These are phyloP conservation scores for Beauveria brongniartii DNA, from an alignment of 2,329 filamentous ascomycete genomes.

Conservation along the genomic window DNA sequence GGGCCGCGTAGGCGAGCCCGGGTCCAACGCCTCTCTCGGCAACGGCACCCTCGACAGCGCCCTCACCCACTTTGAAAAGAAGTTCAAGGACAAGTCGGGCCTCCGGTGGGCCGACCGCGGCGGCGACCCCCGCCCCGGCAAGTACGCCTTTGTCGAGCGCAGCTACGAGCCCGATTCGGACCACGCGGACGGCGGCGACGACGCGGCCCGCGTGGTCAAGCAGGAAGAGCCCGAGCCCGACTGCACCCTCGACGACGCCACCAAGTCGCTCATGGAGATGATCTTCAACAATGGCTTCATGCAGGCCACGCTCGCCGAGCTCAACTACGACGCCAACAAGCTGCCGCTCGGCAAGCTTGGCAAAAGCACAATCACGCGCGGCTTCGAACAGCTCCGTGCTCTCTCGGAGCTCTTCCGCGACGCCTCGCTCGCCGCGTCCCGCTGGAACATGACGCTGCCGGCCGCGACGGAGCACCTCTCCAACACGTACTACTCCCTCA, in stretches of 20 bases:
- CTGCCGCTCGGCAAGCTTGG: slow-evolving; percentile 78
- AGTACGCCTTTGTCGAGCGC: slow-evolving; percentile 75
- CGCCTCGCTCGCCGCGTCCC: slow-evolving; percentile 33
- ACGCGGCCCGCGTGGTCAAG: slow-evolving; percentile 23
- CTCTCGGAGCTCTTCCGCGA: slow-evolving; percentile 59
- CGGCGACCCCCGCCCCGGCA: slow-evolving; percentile 50
- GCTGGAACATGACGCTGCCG: slow-evolving; percentile 30
- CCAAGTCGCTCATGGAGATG: slow-evolving; percentile 65
- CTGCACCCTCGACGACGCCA: slow-evolving; percentile 49
- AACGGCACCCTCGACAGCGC: slow-evolving; percentile 34
- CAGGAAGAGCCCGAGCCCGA: slow-evolving; percentile 30
- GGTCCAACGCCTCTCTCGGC: slow-evolving; percentile 39
- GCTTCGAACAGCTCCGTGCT: slow-evolving; percentile 70
- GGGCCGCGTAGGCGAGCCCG: slow-evolving; percentile 64
- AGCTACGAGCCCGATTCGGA: slow-evolving; percentile 65
- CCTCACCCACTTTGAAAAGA: slow-evolving; percentile 45
- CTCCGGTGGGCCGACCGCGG: slow-evolving; percentile 45
- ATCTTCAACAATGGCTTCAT: slow-evolving; percentile 79
- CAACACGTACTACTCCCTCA: slow-evolving; percentile 71
- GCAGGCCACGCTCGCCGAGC: slow-evolving; percentile 52
- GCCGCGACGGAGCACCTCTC: slow-evolving; percentile 55
- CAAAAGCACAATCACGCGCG: slow-evolving; percentile 65
- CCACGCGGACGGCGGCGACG: slow-evolving; percentile 38
- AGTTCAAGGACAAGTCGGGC: slow-evolving; percentile 56
- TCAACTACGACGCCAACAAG: slow-evolving; percentile 69